Conservation (phyloP, 352 stramenopile genomes). For the Thalassiosira tumida region DNA sequence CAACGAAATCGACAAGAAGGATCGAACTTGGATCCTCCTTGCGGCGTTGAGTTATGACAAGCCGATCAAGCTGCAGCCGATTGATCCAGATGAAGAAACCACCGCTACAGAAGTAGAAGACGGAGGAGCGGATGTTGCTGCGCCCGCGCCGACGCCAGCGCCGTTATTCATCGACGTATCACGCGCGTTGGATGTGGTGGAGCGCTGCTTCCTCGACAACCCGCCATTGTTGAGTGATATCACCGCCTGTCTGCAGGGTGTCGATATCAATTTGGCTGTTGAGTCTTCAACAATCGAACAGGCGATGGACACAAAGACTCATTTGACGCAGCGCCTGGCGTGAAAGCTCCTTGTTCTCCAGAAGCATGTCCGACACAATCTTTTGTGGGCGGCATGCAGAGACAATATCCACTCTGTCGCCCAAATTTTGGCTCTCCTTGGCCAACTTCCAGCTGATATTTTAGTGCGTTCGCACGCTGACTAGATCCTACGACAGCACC, state of each 20-base stretch:
- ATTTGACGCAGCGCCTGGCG: background rate
- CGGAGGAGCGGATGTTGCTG: background rate
- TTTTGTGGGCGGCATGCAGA: background rate
- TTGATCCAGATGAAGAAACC: too few relatives aligned
- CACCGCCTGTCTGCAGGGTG: background rate
- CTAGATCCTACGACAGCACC: background rate
- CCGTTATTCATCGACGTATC: background rate
- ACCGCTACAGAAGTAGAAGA: background rate
- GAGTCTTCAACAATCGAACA: background rate
- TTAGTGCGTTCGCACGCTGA: background rate
- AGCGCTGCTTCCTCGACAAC: conserved; percentile 10
- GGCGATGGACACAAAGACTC: background rate
- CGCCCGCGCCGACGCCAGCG: too few relatives aligned
- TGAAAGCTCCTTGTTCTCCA: too few relatives aligned
- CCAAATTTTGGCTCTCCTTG: background rate
- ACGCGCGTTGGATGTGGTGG: background rate
- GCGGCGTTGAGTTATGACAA: background rate
- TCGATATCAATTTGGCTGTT: background rate
- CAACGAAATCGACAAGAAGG: background rate
- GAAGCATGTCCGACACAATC: conserved; percentile 8
- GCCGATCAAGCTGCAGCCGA: background rate
- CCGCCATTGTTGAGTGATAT: background rate
- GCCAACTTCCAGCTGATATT: background rate
- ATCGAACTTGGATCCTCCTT: background rate
- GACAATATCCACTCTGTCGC: conserved; percentile 2